Percentiles rank a stretch among this genome's conserved stretches.
phyloP scores from a whole-genome alignment of 495 filamentous ascomycete species.

The Trichoderma parareesei region DNA sequence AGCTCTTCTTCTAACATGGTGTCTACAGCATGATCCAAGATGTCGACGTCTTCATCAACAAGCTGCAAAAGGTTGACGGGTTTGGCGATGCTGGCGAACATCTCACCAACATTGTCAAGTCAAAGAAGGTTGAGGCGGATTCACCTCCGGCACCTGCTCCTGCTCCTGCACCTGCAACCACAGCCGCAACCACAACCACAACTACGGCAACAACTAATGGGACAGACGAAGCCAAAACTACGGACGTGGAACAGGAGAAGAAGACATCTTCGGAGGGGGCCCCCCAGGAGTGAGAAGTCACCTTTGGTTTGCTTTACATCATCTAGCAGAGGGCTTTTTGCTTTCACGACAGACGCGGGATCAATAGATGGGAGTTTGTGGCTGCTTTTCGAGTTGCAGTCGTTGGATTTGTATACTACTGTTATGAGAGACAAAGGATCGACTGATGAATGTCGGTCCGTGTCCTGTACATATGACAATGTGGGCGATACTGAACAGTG shows the following conservation, averaged over 20 bases:
- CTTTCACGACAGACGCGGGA: neutral
- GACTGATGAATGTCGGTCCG: neutral
- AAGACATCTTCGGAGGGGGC: slow-evolving; percentile 2
- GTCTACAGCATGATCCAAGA: slow-evolving; percentile 66
- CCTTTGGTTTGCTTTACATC: neutral
- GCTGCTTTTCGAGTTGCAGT: neutral
- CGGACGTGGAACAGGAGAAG: neutral
- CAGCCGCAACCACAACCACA: too few species aligned
- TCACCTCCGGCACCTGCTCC: neutral
- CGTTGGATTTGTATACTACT: neutral
- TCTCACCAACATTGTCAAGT: slow-evolving; percentile 57
- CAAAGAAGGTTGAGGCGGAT: slow-evolving; percentile 42
- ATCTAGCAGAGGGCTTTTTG: neutral
- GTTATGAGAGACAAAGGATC: neutral
- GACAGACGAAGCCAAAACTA: neutral
- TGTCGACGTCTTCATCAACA: slow-evolving; percentile 64
- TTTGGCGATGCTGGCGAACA: slow-evolving; percentile 61
- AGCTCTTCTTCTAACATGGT: slow-evolving; percentile 15
- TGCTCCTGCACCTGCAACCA: too few species aligned
- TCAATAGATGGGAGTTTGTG: slow-evolving; percentile 6
- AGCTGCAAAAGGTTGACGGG: slow-evolving; percentile 72
- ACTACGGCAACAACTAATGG: neutral
- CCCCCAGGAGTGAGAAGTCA: neutral
- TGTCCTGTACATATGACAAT: neutral
- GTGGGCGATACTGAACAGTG: neutral